Base-by-base conservation (phyloP, 192 early-diverging fungal species). In the Entrophospora sp. region DNA sequence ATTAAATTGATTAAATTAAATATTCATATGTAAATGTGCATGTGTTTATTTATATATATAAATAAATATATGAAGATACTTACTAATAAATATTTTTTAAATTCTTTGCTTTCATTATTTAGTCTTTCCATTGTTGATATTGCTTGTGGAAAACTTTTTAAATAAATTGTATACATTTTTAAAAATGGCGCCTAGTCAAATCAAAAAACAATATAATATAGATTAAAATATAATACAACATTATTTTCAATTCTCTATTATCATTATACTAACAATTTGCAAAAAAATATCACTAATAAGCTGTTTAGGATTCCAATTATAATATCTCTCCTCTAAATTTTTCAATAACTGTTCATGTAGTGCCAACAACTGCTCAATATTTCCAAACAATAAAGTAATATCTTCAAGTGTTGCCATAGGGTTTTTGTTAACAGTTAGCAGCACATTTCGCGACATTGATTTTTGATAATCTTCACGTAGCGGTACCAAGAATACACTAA, bases 121-220 rank as follows among this genome's bases (percentile, higher is more conserved):
- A 61, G 52, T 32, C 69, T 37, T 27, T 72, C 63, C 52, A 66
- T 55, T 6, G 40, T 51, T 22, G 51, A 45, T 37, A 69, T 31
- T 16, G 91, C 87, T 27, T 83, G 77, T 36, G 90, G 91, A 73
- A 87, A 93, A 71, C 89, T 89, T 73, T 91, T 93, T 64, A 87
- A 85, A 73, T 92, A 96, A 45, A 76, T 75, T 24, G 85, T 87
- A 69, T 96, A 96, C 79, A 93, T 84, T 61, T 87, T 90, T 65
- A 96, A 76, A 66, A 85, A 89, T 0, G 88, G 83, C 27, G 64
- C 64, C 64, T 66, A 40, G n/a, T 30, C 6, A 53, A 18, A 46
- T 10, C 9, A 56, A 9, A n/a, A n/a, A 24, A 22, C 5, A n/a
- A 36, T 30, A 35, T 12, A 34, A 36, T 32, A 8, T 28, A 43